Conservation (phyloP, 2,329 filamentous ascomycete genomes). For the Beauveria bassiana region DNA sequence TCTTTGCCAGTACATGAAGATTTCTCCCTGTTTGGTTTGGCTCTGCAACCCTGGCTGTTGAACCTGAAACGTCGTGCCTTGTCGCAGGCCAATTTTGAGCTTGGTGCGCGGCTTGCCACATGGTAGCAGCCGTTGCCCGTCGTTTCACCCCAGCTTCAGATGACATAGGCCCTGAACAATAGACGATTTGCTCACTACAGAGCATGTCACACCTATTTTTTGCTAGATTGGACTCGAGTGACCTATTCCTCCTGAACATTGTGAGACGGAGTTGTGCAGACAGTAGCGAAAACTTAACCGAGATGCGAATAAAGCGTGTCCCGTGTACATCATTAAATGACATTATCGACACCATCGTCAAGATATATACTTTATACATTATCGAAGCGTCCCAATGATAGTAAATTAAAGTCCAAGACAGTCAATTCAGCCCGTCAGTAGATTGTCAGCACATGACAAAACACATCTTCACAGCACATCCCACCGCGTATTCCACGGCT, state of each 20-base stretch:
- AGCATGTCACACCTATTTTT: not conserved
- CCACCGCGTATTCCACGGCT: constrained; percentile 43
- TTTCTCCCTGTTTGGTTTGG: not conserved
- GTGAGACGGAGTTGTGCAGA: no score
- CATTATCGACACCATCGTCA: not conserved
- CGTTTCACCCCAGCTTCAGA: constrained; percentile 6
- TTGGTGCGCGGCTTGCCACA: not conserved
- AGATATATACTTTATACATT: not conserved
- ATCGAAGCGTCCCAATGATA: no score
- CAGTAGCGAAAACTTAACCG: not conserved
- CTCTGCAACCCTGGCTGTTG: not conserved
- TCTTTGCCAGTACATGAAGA: not conserved
- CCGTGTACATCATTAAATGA: not conserved
- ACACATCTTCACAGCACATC: constrained; percentile 23
- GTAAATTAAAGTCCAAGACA: no score
- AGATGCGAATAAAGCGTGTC: no score
- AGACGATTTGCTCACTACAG: not conserved
- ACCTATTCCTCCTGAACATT: no score
- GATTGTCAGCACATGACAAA: not conserved
- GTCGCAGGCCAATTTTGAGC: not conserved
- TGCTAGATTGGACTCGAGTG: no score
- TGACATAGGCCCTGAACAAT: not conserved
- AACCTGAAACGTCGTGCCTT: constrained; percentile 3
- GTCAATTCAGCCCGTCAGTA: no score
- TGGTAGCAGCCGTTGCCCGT: not conserved